Base-by-base conservation (phyloP, 805 yeast species). In the Phaffomyces antillensis region DNA sequence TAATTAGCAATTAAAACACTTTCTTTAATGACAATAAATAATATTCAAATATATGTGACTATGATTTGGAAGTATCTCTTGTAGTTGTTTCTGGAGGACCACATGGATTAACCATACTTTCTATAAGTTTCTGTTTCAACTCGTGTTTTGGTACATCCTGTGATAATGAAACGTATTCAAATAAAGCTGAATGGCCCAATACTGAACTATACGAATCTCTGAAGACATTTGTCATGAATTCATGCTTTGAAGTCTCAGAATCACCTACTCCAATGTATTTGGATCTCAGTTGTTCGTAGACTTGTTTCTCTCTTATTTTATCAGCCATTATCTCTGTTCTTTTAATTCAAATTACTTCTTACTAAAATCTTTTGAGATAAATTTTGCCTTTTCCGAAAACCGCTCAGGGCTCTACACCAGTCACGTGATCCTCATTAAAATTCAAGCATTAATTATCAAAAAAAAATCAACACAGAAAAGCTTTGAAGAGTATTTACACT, bases 251-350 rank as follows among this genome's bases (percentile, higher is more conserved):
- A 0, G 95, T 88, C 43, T 79, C 81, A 10, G 89, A 72, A 56
- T 79, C 73, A 0, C 96, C 96, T 1, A 90, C 61, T 2, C 95
- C 96, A 20, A 83, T 67, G 57, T 84, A 79, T 55, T 82, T 78
- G 37, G 77, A 58, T 54, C 79, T 81, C 42, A 78, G 67, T 30
- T 68, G 73, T 40, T 76, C 78, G 56, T 70, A 81, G 39, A 70
- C 67, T 54, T 76, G 83, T 48, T 71, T 71, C 37, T 81, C 85
- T 50, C 83, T 67, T 20, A 77, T 67, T 62, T 77, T 79, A 52
- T 83, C 89, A 6, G 87, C 81, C 88, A 75, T 44, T 13, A 16
- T 32, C 7, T n/a, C 13, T 28, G 12, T 26, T 4, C 12, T 26
- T 26, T 26, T 3, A 26, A 3, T 26, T 11, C 12, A 26, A 26